These are phyloP conservation scores for Mortierella sp. DNA, from an alignment of 371 early-diverging fungal species.

Conservation along the genomic window DNA sequence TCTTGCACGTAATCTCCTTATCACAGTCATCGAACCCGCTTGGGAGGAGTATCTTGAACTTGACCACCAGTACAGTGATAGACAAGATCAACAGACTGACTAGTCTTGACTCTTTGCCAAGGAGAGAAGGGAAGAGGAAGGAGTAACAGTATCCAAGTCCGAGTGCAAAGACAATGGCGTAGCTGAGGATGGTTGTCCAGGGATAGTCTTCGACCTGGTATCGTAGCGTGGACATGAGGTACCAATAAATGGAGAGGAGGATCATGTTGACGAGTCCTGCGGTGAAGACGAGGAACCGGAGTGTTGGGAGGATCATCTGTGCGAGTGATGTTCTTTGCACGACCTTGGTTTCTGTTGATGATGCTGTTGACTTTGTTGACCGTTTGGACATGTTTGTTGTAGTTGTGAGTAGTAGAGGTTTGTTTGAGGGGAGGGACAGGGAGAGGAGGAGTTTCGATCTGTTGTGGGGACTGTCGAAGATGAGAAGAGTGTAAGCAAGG, in stretches of 20 bases:
- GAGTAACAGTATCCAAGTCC: conserved; percentile 3
- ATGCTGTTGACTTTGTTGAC: background rate
- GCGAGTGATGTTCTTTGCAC: background rate
- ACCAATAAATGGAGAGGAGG: conserved; percentile 4
- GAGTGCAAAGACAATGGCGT: background rate
- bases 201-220: conserved; percentile 4
- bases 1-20: background rate
- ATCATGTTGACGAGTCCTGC: background rate
- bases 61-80: background rate
- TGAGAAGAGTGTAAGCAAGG: background rate
- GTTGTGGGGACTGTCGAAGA: background rate
- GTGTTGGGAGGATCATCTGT: background rate
- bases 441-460: background rate
- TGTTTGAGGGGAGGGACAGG: too few relatives aligned
- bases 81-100: background rate
- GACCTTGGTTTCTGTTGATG: background rate
- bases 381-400: background rate
- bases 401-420: background rate
- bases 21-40: background rate
- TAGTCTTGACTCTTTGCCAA: background rate
- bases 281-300: conserved; percentile 1
- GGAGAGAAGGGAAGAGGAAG: background rate
- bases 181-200: conserved; percentile 1
- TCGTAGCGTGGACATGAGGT: background rate
- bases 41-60: background rate